A percentile compares a stretch with the other conserved stretches of the same genome.
These are phyloP conservation scores for Euphrasia confusa DNA, from an alignment of 257 asterid species.

Conservation along the genomic window DNA sequence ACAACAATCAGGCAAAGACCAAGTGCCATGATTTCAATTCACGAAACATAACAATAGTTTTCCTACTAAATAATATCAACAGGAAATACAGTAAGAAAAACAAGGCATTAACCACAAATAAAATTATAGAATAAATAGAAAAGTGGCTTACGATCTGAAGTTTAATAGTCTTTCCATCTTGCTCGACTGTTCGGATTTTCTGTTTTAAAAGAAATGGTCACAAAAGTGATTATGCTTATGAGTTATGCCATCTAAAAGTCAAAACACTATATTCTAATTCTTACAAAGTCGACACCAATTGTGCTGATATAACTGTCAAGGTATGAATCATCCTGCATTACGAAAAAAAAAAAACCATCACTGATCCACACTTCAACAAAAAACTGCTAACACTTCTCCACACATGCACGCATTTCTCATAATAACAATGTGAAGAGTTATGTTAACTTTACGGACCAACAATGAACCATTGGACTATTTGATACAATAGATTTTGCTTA, in stretches of 20 bases:
- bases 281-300: constrained; percentile 94
- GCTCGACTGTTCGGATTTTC: constrained; percentile 94
- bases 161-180: constrained; percentile 82
- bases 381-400: not conserved
- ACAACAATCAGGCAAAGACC: constrained; percentile 1
- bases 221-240: not conserved
- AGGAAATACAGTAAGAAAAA: not conserved
- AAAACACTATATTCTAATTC: constrained; percentile 23
- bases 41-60: not conserved
- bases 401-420: not conserved
- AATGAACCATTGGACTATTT: too few relatives aligned
- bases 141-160: constrained; percentile 65
- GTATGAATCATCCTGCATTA: constrained; percentile 70
- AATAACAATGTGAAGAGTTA: too few relatives aligned
- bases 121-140: constrained; percentile 13
- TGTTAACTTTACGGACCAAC: too few relatives aligned
- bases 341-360: constrained; percentile 10
- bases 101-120: not conserved
- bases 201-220: constrained; percentile 28
- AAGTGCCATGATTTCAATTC: not conserved
- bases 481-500: too few relatives aligned
- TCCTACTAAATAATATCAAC: constrained; percentile 2
- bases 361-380: not conserved
- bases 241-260: constrained; percentile 7
- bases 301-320: constrained; percentile 91